Evolutionary conservation across 169 alveolate genomes (phyloP), one percentile per base, ranked within the genome.

Genomic region (Condylostoma magnum): DNA sequence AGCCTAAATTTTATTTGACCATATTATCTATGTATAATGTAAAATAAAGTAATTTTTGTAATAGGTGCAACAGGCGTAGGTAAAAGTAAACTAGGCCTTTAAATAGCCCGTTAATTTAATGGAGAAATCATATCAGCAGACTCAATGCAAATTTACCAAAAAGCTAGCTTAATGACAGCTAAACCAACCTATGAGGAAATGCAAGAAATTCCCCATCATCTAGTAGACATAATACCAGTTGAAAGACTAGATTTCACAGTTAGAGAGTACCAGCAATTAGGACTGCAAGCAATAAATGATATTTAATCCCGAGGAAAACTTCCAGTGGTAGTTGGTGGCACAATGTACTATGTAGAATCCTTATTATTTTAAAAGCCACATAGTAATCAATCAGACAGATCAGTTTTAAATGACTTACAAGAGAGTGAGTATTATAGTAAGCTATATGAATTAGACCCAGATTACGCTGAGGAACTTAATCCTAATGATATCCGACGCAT

Each of bases 321-420:
- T 3, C 92, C 91, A 18, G 53, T 88, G n/a, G 65, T 88, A 1
- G 91, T 81, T 1, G 94, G 94, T 22, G 94, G 94, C 3, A 88
- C 94, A 1, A 79, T 80, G 60, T 83, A 88, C 60, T 88, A 84
- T 43, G 82, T 84, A 2, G 89, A 85, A 53, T 54, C 79, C 38
- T 25, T 86, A n/a, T 46, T 86, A 25, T 82, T 63, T 76, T 77
- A 77, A 54, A 50, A 50, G 58, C 66, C 37, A 30, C 43, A 52
- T 43, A 30, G 54, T 1, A 33, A 37, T 4, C 38, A 28, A 36
- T 22, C 52, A 50, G 28, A 75, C 34, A 33, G 43, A 25, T 37
- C 43, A 28, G 25, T 37, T 18, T 44, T 33, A 55, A 25, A 34
- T 20, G 37, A 53, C 4, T 28, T n/a, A 10, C 37, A 22, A 4